A percentile compares a stretch with the other conserved stretches of the same genome.
Conservation (phyloP, 257 asterid genomes). For the Petrea volubilis region DNA sequence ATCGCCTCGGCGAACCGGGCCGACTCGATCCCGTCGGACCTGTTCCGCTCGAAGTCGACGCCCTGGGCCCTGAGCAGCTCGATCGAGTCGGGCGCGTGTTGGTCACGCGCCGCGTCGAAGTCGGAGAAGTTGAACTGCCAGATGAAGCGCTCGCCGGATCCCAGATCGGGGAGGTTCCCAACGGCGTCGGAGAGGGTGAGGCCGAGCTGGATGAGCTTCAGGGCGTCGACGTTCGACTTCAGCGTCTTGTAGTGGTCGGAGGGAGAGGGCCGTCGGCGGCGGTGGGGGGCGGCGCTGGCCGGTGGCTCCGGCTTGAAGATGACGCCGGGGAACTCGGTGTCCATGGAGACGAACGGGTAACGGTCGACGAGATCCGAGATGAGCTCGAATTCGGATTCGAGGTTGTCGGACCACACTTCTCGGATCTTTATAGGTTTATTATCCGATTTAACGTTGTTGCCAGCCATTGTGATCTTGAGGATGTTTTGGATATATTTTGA, state of each 20-base stretch:
- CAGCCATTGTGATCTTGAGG: conserved; percentile 16
- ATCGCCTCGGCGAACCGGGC: conserved; percentile 46
- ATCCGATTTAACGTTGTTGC: neutral
- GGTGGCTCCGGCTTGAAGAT: conserved; percentile 42
- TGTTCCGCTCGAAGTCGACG: conserved; percentile 47
- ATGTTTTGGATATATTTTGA: neutral
- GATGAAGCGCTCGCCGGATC: conserved; percentile 40
- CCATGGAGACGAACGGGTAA: conserved; percentile 54
- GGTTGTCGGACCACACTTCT: conserved; percentile 51
- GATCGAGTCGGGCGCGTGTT: conserved; percentile 47
- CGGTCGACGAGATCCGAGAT: conserved; percentile 42
- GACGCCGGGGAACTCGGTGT: conserved; percentile 74
- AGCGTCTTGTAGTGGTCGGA: conserved; percentile 54
- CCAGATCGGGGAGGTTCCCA: conserved; percentile 72
- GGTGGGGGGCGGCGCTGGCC: neutral
- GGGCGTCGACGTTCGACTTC: conserved; percentile 70
- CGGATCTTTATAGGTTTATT: conserved; percentile 36
- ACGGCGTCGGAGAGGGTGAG: conserved; percentile 64
- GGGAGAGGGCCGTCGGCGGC: conserved; percentile 34
- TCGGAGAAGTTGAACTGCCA: conserved; percentile 70
- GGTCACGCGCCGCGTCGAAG: conserved; percentile 49
- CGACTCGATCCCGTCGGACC: conserved; percentile 38
- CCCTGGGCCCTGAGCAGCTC: conserved; percentile 43
- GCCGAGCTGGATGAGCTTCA: conserved; percentile 72
- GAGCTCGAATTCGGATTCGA: conserved; percentile 44